These are phyloP conservation scores for Aaosphaeria arxii DNA, from an alignment of 2,329 filamentous ascomycete species.

Conservation along the genomic window DNA sequence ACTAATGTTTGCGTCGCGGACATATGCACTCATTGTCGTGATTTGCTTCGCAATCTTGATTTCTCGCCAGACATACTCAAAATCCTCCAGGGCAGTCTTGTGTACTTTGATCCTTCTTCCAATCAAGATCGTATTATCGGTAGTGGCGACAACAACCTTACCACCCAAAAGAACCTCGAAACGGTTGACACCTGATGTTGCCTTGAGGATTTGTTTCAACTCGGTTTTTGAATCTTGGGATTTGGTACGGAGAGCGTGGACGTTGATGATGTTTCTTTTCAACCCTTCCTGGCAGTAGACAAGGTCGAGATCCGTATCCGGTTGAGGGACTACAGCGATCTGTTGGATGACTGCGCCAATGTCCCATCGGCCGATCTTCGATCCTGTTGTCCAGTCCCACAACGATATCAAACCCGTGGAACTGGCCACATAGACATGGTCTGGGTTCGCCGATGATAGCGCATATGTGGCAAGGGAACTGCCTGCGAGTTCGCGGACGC, in stretches of 20 bases:
- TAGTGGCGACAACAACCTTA: conserved; percentile 56
- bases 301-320: conserved; percentile 27
- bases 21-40: conserved; percentile 31
- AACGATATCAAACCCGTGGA: conserved; percentile 50
- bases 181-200: conserved; percentile 32
- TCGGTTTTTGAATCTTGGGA: conserved; percentile 26
- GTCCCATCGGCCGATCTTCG: conserved; percentile 43
- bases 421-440: conserved; percentile 54
- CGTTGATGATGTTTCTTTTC: conserved; percentile 18
- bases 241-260: conserved; percentile 30
- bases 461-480: conserved; percentile 48
- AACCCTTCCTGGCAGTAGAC: conserved; percentile 38
- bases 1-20: conserved; percentile 54
- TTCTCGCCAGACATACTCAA: conserved; percentile 54
- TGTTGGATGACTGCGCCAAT: conserved; percentile 35
- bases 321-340: conserved; percentile 27
- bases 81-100: conserved; percentile 34
- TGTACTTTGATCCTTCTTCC: conserved; percentile 48
- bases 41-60: conserved; percentile 60
- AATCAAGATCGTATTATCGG: conserved; percentile 57
- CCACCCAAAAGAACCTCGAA: conserved; percentile 53
- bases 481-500: conserved; percentile 67
- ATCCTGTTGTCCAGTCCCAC: conserved; percentile 58
- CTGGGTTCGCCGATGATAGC: conserved; percentile 49
- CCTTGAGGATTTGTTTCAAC: conserved; percentile 38